These are phyloP conservation scores for Entoloma clypeatum DNA, from an alignment of 1,284 basidiomycete genomes.

Conservation along the genomic window DNA sequence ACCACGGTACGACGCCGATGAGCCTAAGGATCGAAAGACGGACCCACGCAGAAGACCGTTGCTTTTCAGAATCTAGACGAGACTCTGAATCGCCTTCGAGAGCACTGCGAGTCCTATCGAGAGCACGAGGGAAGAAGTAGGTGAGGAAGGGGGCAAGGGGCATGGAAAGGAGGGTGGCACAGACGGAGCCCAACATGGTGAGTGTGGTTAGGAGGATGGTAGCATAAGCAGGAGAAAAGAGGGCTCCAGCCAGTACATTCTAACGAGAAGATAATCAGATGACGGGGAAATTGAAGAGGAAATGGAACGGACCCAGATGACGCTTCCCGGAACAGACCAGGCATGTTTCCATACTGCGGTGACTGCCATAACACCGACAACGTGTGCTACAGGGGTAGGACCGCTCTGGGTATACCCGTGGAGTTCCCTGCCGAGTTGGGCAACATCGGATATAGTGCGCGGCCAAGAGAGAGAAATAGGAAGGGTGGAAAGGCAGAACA, in stretches of 20 bases:
- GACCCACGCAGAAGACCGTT: slow-evolving; percentile 72
- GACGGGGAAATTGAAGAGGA: slow-evolving; percentile 16
- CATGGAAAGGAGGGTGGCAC: slow-evolving; percentile 72
- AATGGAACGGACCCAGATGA: slow-evolving; percentile 69
- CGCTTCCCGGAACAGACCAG: slow-evolving; percentile 90
- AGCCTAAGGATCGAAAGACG: slow-evolving; percentile 81
- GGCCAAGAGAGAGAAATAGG: slow-evolving; percentile 77
- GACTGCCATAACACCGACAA: slow-evolving; percentile 79
- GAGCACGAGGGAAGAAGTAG: slow-evolving; percentile 75
- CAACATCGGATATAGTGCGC: slow-evolving; percentile 66
- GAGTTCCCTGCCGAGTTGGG: slow-evolving; percentile 68
- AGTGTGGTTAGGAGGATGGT: slow-evolving; percentile 76
- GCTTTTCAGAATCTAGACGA: slow-evolving; percentile 24
- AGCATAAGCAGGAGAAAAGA: slow-evolving; percentile 78
- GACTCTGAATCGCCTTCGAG: slow-evolving; percentile 48
- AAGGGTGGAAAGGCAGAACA: slow-evolving; percentile 45
- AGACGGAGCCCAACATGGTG: slow-evolving; percentile 82
- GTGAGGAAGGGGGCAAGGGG: slow-evolving; percentile 84
- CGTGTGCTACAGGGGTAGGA: slow-evolving; percentile 56
- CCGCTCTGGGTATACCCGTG: slow-evolving; percentile 75
- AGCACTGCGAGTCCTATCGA: slow-evolving; percentile 74
- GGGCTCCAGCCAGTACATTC: slow-evolving; percentile 87
- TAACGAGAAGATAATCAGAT: slow-evolving; percentile 28
- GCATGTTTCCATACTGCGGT: slow-evolving; percentile 91
- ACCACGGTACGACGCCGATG: slow-evolving; percentile 90